Evolutionary conservation across 2,329 filamentous ascomycete species (phyloP), one percentile per base, ranked within the genome.

Genomic region (Fusarium sp.): DNA sequence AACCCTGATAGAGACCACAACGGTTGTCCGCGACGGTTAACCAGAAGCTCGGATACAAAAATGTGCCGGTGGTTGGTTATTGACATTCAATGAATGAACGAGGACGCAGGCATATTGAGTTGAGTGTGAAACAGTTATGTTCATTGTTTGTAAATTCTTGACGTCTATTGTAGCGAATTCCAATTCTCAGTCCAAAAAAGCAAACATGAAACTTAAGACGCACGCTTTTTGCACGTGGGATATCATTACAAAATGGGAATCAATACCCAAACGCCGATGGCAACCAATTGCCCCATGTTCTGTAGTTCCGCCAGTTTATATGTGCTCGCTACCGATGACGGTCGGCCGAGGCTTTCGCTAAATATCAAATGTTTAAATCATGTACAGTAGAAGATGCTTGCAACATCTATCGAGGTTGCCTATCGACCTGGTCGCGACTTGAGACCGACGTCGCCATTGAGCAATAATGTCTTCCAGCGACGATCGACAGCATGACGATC

Each of bases 381-480:
- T 71, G 54, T 71, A 71, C 51, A 49, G 46, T 57, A 57, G 47
- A 65, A 73, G 51, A 51, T 54, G 52, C 40, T 51, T 33, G 20
- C 16, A 52, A 40, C 12, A 23, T 8, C 28, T 23, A 33, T 88
- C 83, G 8, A 88, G 76, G 72, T 80, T 84, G 65, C 78, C 76
- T 86, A 80, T 52, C 82, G 79, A 65, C 77, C 77, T 40, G 74
- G 77, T 69, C 83, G 80, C 46, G 74, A 71, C 79, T 88, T 88
- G 72, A 91, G 78, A 10, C 87, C 88, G 23, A 91, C 81, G 30
- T 89, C 86, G 54, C 88, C 88, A 62, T 81, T 82, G 42, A 82
- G 77, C 77, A 91, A 84, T 36, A 91, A 79, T 57, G 84, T 89
- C 81, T 86, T 88, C 89, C 89, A 91, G 71, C 89, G 80, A 51